Evolutionary conservation across 768 basidiomycete genomes (phyloP).

Genomic region (Mycena galopus): DNA sequence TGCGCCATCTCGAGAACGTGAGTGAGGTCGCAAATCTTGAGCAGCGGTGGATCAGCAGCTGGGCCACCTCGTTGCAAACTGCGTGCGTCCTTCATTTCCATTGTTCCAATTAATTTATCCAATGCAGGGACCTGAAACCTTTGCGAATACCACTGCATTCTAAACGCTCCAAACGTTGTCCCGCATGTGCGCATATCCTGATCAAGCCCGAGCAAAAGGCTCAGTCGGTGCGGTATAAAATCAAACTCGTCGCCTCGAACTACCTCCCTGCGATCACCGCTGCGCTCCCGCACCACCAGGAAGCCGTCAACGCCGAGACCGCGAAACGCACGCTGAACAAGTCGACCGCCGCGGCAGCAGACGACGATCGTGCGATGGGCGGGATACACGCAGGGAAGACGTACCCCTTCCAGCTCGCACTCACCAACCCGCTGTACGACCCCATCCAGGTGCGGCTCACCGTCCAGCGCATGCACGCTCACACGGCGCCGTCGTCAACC

Average conservation of each 20-base stretch:
- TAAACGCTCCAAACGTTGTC: slow-evolving; percentile 96
- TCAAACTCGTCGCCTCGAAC: slow-evolving; percentile 95
- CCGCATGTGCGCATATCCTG: slow-evolving; percentile 93
- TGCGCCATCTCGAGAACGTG: slow-evolving; percentile 72
- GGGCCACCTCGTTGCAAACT: slow-evolving; percentile 75
- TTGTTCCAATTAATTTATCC: slow-evolving; percentile 24
- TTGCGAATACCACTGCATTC: slow-evolving; percentile 93
- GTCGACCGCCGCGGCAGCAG: slow-evolving; percentile 50
- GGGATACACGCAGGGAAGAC: slow-evolving; percentile 81
- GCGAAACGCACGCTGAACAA: slow-evolving; percentile 58
- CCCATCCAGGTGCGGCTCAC: slow-evolving; percentile 93
- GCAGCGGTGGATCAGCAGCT: slow-evolving; percentile 86
- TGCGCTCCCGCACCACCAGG: slow-evolving; percentile 69
- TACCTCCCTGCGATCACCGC: slow-evolving; percentile 92
- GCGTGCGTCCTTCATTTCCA: slow-evolving; percentile 60
- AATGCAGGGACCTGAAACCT: slow-evolving; percentile 82
- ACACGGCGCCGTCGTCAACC: not conserved
- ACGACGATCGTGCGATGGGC: slow-evolving; percentile 55
- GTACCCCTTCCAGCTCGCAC: slow-evolving; percentile 89
- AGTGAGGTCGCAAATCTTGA: slow-evolving; percentile 78
- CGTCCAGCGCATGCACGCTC: slow-evolving; percentile 73
- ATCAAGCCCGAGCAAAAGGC: slow-evolving; percentile 99
- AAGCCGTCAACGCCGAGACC: slow-evolving; percentile 55
- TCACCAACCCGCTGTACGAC: slow-evolving; percentile 97
- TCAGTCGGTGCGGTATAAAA: slow-evolving; percentile 94